Percentiles rank a stretch among this genome's conserved stretches.
These are phyloP conservation scores for Dryadomyces sulphureus DNA, from an alignment of 2,329 filamentous ascomycete species.

Conservation along the genomic window DNA sequence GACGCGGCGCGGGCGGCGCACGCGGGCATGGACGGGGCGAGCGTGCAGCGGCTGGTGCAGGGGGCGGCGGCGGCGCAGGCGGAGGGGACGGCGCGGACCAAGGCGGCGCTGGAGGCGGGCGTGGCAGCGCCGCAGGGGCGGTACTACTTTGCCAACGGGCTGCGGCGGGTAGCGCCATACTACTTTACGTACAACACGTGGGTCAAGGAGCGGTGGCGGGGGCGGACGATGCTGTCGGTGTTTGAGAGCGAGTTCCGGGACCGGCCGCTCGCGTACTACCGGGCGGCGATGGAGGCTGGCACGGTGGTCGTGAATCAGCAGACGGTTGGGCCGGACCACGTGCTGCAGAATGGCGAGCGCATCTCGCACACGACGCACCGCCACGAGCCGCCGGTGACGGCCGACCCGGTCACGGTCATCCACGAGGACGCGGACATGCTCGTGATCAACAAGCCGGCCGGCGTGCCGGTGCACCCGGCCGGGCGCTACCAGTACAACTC, in stretches of 20 bases:
- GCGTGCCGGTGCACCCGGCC: slow-evolving; percentile 87
- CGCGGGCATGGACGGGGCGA: background rate
- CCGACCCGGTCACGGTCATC: slow-evolving; percentile 63
- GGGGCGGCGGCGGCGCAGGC: background rate
- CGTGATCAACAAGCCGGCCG: slow-evolving; percentile 92
- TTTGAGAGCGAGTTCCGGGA: slow-evolving; percentile 90
- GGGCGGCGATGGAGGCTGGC: slow-evolving; percentile 65
- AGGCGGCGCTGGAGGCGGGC: background rate
- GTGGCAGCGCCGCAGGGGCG: slow-evolving; percentile 37
- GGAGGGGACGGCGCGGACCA: background rate
- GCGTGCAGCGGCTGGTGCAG: background rate
- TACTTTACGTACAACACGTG: slow-evolving; percentile 90
- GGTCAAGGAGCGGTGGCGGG: slow-evolving; percentile 89
- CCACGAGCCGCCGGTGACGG: slow-evolving; percentile 86
- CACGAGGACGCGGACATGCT: slow-evolving; percentile 89
- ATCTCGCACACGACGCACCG: slow-evolving; percentile 89
- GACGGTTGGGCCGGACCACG: slow-evolving; percentile 47
- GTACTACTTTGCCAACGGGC: slow-evolving; percentile 70
- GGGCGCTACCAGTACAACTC: slow-evolving; percentile 95
- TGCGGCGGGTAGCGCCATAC: slow-evolving; percentile 76
- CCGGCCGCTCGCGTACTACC: slow-evolving; percentile 74
- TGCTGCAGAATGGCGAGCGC: slow-evolving; percentile 76
- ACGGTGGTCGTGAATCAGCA: slow-evolving; percentile 70
- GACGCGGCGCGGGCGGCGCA: slow-evolving; percentile 8
- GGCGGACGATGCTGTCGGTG: slow-evolving; percentile 66